Evolutionary conservation across 257 asterid species (phyloP), one percentile per base, ranked within the genome.

Genomic region (Anisodus tanguticus): DNA sequence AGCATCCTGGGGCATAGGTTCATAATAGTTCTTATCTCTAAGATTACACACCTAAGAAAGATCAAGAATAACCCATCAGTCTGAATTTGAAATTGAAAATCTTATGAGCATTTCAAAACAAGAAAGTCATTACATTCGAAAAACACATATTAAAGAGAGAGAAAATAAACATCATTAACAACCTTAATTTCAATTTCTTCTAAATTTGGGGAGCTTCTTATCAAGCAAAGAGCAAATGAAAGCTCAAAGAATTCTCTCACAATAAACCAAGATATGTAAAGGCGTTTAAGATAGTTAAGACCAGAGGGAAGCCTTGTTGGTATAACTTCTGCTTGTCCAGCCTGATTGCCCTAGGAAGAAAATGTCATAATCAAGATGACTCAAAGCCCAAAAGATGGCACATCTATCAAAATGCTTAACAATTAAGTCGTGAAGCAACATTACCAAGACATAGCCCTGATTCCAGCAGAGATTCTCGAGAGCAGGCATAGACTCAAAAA

Each of bases 401-500:
- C 19, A 58, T 58, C 4, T 16, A 58, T 15, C 3, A 60, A 60
- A 8, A n/a, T n/a, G 68, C 68, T n/a, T 60, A 6, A 8, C 11
- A 60, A n/a, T 60, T 8, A 60, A 60, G 37, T n/a, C 35, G n/a
- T 60, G 37, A 19, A 60, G 35, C 37, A 19, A 8, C 11, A n/a
- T 3, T 60, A 60, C 68, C 68, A n/a, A 0, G 2, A n/a, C 2
- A 60, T 0, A 0, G 1, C 6, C 0, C 3, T 2, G 6, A 7
- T 60, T 8, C 68, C 12, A 60, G 35, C 2, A 1, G 68, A 60
- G 68, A 60, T 8, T 31, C 68, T 19, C 13, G 4, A 60, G 37
- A 60, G 37, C 12, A n/a, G 37, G 35, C 8, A 60, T n/a, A 60
- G 68, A 19, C 68, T 60, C 37, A 60, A 60, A 60, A 60, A 60